Percentiles rank a stretch among this genome's conserved stretches.
Conservation (phyloP, 2,329 filamentous ascomycete genomes). For the Emydomyces testavorans region DNA sequence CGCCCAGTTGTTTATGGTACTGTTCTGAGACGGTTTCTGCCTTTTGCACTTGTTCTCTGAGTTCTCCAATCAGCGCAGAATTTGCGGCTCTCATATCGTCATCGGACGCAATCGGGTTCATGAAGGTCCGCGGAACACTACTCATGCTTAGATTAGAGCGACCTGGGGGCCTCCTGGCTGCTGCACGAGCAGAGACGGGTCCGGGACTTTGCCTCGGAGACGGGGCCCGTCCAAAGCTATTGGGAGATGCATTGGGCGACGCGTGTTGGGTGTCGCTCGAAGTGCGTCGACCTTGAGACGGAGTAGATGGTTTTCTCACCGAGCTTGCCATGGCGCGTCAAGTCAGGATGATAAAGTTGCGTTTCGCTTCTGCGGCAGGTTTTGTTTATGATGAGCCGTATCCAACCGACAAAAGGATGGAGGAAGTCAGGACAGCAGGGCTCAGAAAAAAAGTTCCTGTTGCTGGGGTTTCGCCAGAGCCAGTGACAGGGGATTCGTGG, state of each 20-base stretch:
- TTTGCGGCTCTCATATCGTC: constrained; percentile 70
- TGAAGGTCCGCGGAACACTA: constrained; percentile 34
- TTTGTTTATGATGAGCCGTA: not conserved
- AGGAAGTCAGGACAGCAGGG: not conserved
- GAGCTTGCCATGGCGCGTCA: constrained; percentile 13
- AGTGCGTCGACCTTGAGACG: constrained; percentile 13
- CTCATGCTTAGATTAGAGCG: constrained; percentile 36
- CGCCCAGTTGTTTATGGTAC: constrained; percentile 70
- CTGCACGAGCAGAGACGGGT: constrained; percentile 61
- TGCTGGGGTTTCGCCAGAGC: constrained; percentile 7
- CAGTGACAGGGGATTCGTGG: constrained; percentile 2
- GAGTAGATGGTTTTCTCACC: constrained; percentile 9
- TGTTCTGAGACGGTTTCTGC: constrained; percentile 68
- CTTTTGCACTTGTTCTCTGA: constrained; percentile 70
- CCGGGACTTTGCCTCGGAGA: constrained; percentile 46
- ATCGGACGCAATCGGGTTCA: constrained; percentile 41
- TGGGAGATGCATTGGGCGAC: constrained; percentile 40
- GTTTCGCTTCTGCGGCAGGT: not conserved
- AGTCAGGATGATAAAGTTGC: not conserved
- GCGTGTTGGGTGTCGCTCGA: constrained; percentile 13
- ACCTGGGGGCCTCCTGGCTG: constrained; percentile 47
- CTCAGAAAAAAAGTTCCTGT: constrained; percentile 2
- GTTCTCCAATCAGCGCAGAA: constrained; percentile 65
- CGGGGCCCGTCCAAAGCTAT: constrained; percentile 47
- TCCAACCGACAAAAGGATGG: not conserved